Percentiles rank a stretch among this genome's conserved stretches.
phyloP scores from a whole-genome alignment of 139 green algal species.

The Yamagishiella unicocca region DNA sequence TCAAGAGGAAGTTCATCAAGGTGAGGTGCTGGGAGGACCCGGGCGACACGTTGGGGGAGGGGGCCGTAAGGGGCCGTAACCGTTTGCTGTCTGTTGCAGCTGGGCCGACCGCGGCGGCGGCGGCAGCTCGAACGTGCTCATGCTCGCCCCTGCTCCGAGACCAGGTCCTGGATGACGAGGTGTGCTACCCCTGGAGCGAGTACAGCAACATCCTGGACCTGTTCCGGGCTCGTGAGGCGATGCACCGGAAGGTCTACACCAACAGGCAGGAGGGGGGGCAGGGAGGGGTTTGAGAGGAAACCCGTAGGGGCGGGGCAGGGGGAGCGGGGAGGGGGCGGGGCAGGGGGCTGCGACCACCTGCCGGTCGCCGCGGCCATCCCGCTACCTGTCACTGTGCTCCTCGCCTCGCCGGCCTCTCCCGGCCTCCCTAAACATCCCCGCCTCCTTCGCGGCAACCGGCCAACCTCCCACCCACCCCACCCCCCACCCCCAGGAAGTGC shows the following conservation, averaged over 20 bases:
- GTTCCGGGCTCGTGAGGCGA: slow-evolving; percentile 73
- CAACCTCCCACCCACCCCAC: neutral
- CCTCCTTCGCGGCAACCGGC: neutral
- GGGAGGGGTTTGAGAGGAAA: neutral
- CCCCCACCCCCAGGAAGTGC: slow-evolving; percentile 18
- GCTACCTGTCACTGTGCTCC: too few relatives aligned
- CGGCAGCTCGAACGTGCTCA: too few relatives aligned
- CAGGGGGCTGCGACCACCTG: too few relatives aligned
- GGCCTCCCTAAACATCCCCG: neutral
- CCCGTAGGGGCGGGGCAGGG: neutral
- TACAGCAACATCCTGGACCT: slow-evolving; percentile 85
- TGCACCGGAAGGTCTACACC: slow-evolving; percentile 74
- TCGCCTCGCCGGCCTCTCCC: too few relatives aligned
- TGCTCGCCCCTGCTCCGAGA: neutral
- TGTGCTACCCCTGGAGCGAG: slow-evolving; percentile 87
- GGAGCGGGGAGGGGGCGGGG: neutral
- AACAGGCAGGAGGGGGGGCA: neutral
- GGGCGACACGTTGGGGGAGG: too few relatives aligned
- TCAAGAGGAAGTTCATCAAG: slow-evolving; percentile 65
- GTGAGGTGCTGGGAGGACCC: too few relatives aligned
- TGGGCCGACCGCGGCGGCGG: too few relatives aligned
- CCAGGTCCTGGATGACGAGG: slow-evolving; percentile 82
- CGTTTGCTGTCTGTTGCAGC: too few relatives aligned
- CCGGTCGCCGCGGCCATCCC: too few relatives aligned
- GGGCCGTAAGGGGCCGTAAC: too few relatives aligned